These are phyloP conservation scores for Gymnopus androsaceus DNA, from an alignment of 1,284 basidiomycete genomes.

Conservation along the genomic window DNA sequence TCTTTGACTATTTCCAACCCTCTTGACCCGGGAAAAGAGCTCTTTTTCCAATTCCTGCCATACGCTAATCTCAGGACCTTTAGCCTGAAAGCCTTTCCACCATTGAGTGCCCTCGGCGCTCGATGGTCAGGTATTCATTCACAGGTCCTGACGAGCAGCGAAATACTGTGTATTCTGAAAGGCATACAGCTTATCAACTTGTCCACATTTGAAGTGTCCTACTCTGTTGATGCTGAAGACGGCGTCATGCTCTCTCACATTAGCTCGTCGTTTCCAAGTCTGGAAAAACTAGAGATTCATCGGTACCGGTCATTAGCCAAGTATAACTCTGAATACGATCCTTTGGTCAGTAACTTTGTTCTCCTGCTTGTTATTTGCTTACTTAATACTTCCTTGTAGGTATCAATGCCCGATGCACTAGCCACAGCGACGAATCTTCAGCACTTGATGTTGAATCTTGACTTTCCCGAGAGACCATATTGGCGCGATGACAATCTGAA, in stretches of 20 bases:
- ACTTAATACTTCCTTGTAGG: background rate
- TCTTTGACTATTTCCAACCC: slow-evolving; percentile 14
- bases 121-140: slow-evolving; percentile 8
- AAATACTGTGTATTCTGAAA: slow-evolving; percentile 5
- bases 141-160: slow-evolving; percentile 6
- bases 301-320: slow-evolving; percentile 8
- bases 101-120: slow-evolving; percentile 5
- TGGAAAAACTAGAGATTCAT: slow-evolving; percentile 13
- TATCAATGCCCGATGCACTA: slow-evolving; percentile 6
- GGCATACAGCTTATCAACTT: slow-evolving; percentile 7
- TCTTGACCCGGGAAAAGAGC: slow-evolving; percentile 3
- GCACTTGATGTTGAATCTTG: slow-evolving; percentile 13
- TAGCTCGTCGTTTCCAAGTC: background rate
- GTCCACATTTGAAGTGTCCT: slow-evolving; percentile 10
- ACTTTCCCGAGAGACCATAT: slow-evolving; percentile 13
- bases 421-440: background rate
- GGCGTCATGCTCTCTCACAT: slow-evolving; percentile 2
- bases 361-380: background rate
- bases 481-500: slow-evolving; percentile 7
- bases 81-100: slow-evolving; percentile 11
- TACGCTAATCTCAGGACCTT: slow-evolving; percentile 11
- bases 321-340: slow-evolving; percentile 9
- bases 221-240: slow-evolving; percentile 3
- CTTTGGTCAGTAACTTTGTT: slow-evolving; percentile 8
- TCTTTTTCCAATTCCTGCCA: slow-evolving; percentile 9